phyloP scores from a whole-genome alignment of 2,329 filamentous ascomycete genomes.

The Fusarium veterinarium region DNA sequence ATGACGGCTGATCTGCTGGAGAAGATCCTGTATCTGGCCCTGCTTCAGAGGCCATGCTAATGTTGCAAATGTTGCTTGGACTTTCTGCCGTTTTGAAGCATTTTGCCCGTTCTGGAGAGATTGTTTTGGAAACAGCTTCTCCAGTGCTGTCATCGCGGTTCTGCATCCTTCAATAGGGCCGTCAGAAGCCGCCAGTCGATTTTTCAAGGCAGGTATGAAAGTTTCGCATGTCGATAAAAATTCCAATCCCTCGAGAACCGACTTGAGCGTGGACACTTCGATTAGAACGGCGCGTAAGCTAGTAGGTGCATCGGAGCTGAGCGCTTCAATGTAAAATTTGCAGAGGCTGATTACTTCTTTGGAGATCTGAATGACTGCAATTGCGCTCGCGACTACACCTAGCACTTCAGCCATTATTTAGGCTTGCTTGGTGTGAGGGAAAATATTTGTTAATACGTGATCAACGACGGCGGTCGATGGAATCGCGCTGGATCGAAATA shows the following conservation, averaged over 20 bases:
- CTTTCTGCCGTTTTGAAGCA: background rate
- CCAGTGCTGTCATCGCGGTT: fast-evolving
- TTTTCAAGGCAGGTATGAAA: background rate
- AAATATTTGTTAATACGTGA: background rate
- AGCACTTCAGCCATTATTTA: background rate
- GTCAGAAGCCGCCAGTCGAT: background rate
- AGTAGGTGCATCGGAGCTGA: background rate
- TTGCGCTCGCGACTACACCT: background rate
- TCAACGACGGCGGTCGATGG: background rate
- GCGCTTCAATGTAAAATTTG: background rate
- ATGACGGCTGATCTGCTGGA: background rate
- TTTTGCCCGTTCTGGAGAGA: fast-evolving
- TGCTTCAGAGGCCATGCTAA: background rate
- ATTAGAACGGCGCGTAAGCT: background rate
- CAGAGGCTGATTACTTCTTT: background rate
- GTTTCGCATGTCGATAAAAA: background rate
- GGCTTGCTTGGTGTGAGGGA: background rate
- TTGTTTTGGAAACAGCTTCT: background rate
- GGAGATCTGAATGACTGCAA: background rate
- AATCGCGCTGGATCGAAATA: background rate
- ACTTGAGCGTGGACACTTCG: background rate
- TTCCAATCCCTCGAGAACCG: background rate
- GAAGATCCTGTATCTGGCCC: background rate
- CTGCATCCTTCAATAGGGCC: background rate
- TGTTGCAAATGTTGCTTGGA: background rate